Evolutionary conservation across 2,329 filamentous ascomycete species (phyloP), one percentile per base, ranked within the genome.

Genomic region (Xylariaceae sp.): DNA sequence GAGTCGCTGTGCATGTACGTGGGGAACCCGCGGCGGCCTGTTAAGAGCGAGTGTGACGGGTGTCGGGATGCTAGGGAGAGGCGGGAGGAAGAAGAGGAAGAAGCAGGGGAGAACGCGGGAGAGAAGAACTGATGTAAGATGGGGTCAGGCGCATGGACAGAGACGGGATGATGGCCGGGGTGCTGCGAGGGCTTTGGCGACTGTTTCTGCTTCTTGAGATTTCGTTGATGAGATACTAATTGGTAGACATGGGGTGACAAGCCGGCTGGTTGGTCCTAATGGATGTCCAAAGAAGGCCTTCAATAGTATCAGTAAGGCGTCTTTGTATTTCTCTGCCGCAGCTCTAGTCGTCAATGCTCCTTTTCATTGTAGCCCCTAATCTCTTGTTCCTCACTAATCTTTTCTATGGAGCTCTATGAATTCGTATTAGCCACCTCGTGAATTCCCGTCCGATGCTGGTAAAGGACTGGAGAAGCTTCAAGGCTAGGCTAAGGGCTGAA

Each of bases 1-100:
- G 60, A 64, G 5, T 68, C 57, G 47, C 63, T 73, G n/a, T 70
- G 70, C 56, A 71, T 73, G 70, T 70, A 70, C 49, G 69, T 71
- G 7, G 70, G 70, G 12, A 64, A 66, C 52, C 64, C 63, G 6
- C 63, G 62, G 41, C 65, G 57, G 46, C 71, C 69, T 6, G 63
- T 64, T 45, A 65, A 63, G 56, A 58, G 61, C 32, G 68, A 71
- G 58, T 73, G 71, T 53, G 61, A 63, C 6, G 50, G 30, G 5
- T 73, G 71, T 26, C 59, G 61, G 37, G 53, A 64, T 30, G 44
- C 62, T 1, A 61, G 67, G 55, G 68, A 71, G 56, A 51, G 58
- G 32, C 32, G 64, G 26, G 67, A 70, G 55, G 61, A 59, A 9
- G 57, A 66, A 21, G 64, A 65, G 29, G 61, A 67, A 12, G 61